Evolutionary conservation across 2,329 filamentous ascomycete genomes (phyloP).

Genomic region (Dothideomycetidae sp.): DNA sequence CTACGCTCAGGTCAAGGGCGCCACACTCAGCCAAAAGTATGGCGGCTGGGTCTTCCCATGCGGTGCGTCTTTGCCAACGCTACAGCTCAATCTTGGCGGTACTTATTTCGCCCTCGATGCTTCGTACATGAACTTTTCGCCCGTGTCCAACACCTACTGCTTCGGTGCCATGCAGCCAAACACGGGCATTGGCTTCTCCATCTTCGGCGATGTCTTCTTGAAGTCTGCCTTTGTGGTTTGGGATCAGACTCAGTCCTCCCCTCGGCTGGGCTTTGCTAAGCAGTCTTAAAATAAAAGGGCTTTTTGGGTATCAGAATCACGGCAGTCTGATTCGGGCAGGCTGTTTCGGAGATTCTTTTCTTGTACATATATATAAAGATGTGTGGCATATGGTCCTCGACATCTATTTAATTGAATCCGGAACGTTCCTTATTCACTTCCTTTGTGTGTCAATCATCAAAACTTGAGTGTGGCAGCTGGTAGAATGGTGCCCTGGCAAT

Average conservation of each 20-base stretch:
- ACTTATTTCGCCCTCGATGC: slow-evolving; percentile 14
- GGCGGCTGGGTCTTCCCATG: slow-evolving; percentile 31
- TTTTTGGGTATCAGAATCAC: too few relatives aligned
- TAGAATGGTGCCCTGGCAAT: slow-evolving; percentile 51
- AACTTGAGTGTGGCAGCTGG: slow-evolving; percentile 25
- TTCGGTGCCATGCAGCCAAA: slow-evolving; percentile 51
- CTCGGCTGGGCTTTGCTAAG: slow-evolving; percentile 14
- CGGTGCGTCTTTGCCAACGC: slow-evolving; percentile 24
- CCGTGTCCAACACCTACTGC: slow-evolving; percentile 39
- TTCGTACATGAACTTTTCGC: slow-evolving; percentile 36
- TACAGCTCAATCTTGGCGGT: slow-evolving; percentile 40
- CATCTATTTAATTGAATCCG: too few relatives aligned
- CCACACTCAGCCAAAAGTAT: slow-evolving; percentile 23
- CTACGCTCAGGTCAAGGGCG: slow-evolving; percentile 26
- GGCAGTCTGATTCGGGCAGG: too few relatives aligned
- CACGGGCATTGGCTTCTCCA: slow-evolving; percentile 40
- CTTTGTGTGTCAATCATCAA: too few relatives aligned
- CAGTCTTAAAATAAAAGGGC: too few relatives aligned
- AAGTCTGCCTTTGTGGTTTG: slow-evolving; percentile 62
- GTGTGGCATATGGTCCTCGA: too few relatives aligned
- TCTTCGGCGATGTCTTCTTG: slow-evolving; percentile 62
- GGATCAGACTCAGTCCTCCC: slow-evolving; percentile 18
- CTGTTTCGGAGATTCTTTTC: too few relatives aligned
- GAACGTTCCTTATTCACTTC: too few relatives aligned
- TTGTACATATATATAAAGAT: too few relatives aligned